A percentile compares a stretch with the other conserved stretches of the same genome.
phyloP scores from a whole-genome alignment of 805 yeast genomes.

The Saturnispora zaruensis region DNA sequence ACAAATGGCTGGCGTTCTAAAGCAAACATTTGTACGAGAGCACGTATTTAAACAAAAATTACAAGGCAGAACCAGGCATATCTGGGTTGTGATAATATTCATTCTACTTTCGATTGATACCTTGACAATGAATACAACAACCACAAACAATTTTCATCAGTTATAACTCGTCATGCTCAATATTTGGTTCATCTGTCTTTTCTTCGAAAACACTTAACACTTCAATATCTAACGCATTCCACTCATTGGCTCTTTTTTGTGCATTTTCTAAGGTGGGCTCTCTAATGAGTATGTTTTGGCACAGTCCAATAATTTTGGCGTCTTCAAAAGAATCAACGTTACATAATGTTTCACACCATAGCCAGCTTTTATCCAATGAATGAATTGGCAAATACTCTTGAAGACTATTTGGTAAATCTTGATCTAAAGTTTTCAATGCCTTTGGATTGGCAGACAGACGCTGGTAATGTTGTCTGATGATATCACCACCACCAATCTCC shows the following conservation, averaged over 20 bases:
- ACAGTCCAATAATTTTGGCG: constrained; percentile 76
- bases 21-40: no score
- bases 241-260: constrained; percentile 67
- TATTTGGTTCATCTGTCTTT: neutral
- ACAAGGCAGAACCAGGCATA: no score
- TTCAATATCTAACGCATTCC: constrained; percentile 58
- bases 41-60: no score
- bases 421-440: constrained; percentile 79
- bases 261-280: constrained; percentile 75
- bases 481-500: constrained; percentile 64
- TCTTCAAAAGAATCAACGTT: constrained; percentile 46
- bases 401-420: constrained; percentile 85
- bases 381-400: constrained; percentile 60
- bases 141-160: no score
- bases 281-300: constrained; percentile 75
- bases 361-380: constrained; percentile 75
- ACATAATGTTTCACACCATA: constrained; percentile 95
- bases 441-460: constrained; percentile 66
- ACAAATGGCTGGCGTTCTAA: no score
- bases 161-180: constrained; percentile 5
- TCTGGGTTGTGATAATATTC: no score
- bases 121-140: neutral
- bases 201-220: constrained; percentile 25
- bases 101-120: no score
- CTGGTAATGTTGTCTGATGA: constrained; percentile 77